Evolutionary conservation across 2,329 filamentous ascomycete genomes (phyloP), one percentile per base, ranked within the genome.

Genomic region (Aurifilum marmelostoma): DNA sequence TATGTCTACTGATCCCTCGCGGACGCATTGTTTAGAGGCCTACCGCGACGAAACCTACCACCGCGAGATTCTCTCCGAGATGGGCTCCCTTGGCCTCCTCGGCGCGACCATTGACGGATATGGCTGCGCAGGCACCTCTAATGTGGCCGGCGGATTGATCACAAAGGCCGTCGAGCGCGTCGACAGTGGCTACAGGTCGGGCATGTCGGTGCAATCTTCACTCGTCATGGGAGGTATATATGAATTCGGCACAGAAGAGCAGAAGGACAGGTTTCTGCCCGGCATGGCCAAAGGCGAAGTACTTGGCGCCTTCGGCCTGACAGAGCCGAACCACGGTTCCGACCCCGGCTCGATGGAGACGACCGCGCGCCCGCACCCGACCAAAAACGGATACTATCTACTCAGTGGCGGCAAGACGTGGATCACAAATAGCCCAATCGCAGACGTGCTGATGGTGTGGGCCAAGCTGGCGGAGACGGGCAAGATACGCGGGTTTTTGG

Each of bases 401-500:
- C 82, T 97, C 29, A 91, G 87, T 61, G 93, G 93, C 5, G 83
- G 91, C 61, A 97, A 97, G 84, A 96, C 93, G 0, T 97, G 93
- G 93, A 97, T 97, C 76, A 97, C 93, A 16, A 97, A 97, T 80
- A 94, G 91, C 18, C 93, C 93, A 11, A 95, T 97, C 75, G 88
- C 92, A 1, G 92, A 96, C 75, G 84, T 96, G 6, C 80, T 95
- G 66, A 81, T 97, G 65, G 90, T 97, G 2, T 99, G 96, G 96
- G 96, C 95, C 1, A 97, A 97, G 83, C 82, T 97, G 62, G 89
- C 96, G 72, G 91, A 92, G 74, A 97, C 93, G 29, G 94, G 94
- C 72, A 97, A 97, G 85, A 98, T 99, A 73, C 88, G 92, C 62
- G 96, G 96, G 0, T 99, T 98, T 81, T 81, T 97, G 62, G 86